Base-by-base conservation (phyloP, 2,329 filamentous ascomycete species). In the Cercospora zeae-maydis region DNA sequence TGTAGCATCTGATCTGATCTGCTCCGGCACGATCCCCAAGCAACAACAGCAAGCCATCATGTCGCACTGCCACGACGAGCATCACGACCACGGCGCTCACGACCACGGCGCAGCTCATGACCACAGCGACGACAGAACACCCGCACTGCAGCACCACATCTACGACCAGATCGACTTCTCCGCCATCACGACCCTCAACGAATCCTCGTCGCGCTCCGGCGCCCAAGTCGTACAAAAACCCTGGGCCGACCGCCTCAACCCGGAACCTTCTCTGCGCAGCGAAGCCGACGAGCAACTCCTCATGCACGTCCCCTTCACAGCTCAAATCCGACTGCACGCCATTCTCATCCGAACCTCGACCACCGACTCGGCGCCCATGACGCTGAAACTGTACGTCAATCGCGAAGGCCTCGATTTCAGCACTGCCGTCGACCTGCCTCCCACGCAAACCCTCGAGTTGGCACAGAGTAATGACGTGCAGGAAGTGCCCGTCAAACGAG, bases 121-220 rank as follows among this genome's bases (percentile, higher is more conserved):
- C 77, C 93, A 97, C 79, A 88, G 86, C 52, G 91, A 98, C 80
- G 93, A 98, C 80, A 86, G 96, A 71, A 93, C 91, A 1, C 95
- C 95, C 0, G 93, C 93, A 1, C 82, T 97, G 14, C 93, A 98
- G 77, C 89, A 88, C 71, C 92, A 92, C 45, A 87, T 99, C 36
- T 98, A 97, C 80, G 87, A 91, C 67, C 90, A 96, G 75, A 92
- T 99, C 77, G 86, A 93, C 75, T 97, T 98, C 78, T 88, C 91
- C 78, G 84, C 87, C 30, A 87, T 99, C 66, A 86, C 82, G 37
- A 95, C 93, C 0, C 80, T 97, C 59, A 99, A 99, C 76, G 95
- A 98, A 78, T 82, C 86, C 10, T 76, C 78, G 13, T 79, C 86
- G 7, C 85, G 87, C 63, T 84, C 87, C 0, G 95, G 93, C 16